Evolutionary conservation across 495 filamentous ascomycete genomes (phyloP).

Genomic region (Xylaria scruposa): DNA sequence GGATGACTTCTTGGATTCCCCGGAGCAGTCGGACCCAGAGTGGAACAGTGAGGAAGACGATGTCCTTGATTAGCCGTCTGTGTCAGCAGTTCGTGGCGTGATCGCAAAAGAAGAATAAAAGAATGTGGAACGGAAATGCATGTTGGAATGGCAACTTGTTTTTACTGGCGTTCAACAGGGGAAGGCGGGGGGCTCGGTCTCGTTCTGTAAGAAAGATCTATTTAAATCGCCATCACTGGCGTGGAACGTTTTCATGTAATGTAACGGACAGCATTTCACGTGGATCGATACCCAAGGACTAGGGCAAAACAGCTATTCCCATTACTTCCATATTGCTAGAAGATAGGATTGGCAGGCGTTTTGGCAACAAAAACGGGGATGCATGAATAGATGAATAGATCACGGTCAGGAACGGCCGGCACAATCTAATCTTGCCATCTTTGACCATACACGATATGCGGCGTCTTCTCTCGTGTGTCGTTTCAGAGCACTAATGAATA

Average conservation of each 20-base stretch:
- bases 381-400: constrained; percentile 9
- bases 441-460: background rate
- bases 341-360: background rate
- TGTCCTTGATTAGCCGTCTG: constrained; percentile 28
- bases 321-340: background rate
- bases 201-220: constrained; percentile 7
- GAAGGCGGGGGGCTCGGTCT: background rate
- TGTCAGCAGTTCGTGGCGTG: background rate
- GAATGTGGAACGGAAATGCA: background rate
- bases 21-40: constrained; percentile 70
- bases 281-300: constrained; percentile 23
- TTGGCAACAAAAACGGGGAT: constrained; percentile 3
- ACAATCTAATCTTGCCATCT: background rate
- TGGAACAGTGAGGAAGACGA: constrained; percentile 68
- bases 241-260: constrained; percentile 18
- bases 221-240: constrained; percentile 24
- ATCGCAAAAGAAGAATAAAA: background rate
- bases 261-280: constrained; percentile 2
- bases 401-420: background rate
- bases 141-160: background rate
- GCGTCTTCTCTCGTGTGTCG: background rate
- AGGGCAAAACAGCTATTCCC: constrained; percentile 10
- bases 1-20: constrained; percentile 80
- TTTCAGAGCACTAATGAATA: background rate
- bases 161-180: constrained; percentile 12